Evolutionary conservation across 2,329 filamentous ascomycete genomes (phyloP).

Genomic region (Podosphaera aphanis): DNA sequence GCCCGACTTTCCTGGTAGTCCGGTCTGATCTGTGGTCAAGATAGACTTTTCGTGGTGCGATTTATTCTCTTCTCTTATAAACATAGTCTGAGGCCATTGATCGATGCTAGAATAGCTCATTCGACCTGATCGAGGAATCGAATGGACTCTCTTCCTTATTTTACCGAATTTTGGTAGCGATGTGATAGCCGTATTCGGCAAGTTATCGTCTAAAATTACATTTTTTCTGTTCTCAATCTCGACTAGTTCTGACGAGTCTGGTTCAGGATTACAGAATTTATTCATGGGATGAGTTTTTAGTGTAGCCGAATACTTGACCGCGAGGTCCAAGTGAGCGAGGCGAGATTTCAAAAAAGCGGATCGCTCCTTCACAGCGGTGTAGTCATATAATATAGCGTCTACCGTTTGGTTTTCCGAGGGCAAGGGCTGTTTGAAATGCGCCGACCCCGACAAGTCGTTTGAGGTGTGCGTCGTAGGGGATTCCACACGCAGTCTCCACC

Average conservation of each 20-base stretch:
- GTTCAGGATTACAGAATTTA: background rate
- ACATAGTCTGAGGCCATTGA: background rate
- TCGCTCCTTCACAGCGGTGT: background rate
- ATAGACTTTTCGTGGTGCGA: background rate
- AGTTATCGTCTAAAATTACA: background rate
- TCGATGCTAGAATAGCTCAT: background rate
- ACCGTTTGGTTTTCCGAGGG: background rate
- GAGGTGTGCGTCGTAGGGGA: constrained; percentile 26
- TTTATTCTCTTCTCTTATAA: background rate
- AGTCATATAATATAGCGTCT: background rate
- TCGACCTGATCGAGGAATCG: background rate
- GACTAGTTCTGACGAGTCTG: background rate
- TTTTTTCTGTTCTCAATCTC: background rate
- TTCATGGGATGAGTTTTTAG: background rate
- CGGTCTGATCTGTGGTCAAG: background rate
- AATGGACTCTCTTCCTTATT: background rate
- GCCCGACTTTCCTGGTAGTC: no score
- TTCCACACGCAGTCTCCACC: constrained; percentile 74
- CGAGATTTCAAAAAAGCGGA: background rate
- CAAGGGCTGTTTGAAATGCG: background rate
- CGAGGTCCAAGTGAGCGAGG: background rate
- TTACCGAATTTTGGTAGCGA: background rate
- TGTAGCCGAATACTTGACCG: background rate
- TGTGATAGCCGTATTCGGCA: no score
- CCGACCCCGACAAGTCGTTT: constrained; percentile 16